Evolutionary conservation across 164 flowering plant genomes (phyloP).

Genomic region (Vitis rupestris): DNA sequence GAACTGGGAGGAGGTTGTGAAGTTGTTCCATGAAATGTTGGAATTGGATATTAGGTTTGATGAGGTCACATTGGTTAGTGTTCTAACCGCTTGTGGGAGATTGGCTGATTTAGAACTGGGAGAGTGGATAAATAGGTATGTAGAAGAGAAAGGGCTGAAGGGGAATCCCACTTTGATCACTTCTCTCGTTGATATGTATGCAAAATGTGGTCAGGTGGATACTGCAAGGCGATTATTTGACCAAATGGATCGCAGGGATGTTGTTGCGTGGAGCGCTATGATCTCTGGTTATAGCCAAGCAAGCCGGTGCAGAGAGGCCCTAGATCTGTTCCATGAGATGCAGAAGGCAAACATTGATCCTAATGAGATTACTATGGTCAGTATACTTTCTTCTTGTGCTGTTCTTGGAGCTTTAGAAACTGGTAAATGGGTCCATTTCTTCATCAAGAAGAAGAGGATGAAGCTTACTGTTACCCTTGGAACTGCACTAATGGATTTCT

Average conservation of each 20-base stretch:
- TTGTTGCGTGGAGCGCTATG: conserved; percentile 58
- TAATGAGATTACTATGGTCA: conserved; percentile 50
- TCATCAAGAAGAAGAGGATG: conserved; percentile 34
- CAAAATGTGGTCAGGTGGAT: conserved; percentile 46
- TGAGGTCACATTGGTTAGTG: conserved; percentile 42
- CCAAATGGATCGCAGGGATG: conserved; percentile 35
- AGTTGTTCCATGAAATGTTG: conserved; percentile 35
- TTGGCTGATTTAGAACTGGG: conserved; percentile 42
- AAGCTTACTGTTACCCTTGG: conserved; percentile 39
- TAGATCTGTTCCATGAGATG: conserved; percentile 39
- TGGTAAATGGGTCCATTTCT: conserved; percentile 48
- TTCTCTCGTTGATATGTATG: conserved; percentile 52
- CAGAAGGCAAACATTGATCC: conserved; percentile 37
- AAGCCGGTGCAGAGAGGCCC: conserved; percentile 34
- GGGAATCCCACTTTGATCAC: conserved; percentile 33
- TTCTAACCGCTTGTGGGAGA: conserved; percentile 50
- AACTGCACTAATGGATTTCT: conserved; percentile 46
- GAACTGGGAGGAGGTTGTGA: conserved; percentile 34
- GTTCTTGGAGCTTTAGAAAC: conserved; percentile 45
- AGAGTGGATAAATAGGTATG: conserved; percentile 34
- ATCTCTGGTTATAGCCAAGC: conserved; percentile 50
- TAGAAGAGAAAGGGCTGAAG: conserved; percentile 32
- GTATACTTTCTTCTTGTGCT: conserved; percentile 55
- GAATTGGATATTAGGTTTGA: conserved; percentile 23
- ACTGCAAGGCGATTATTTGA: conserved; percentile 41